Evolutionary conservation across 1,284 basidiomycete genomes (phyloP), one percentile per base, ranked within the genome.

Genomic region (Irpex lacteus): DNA sequence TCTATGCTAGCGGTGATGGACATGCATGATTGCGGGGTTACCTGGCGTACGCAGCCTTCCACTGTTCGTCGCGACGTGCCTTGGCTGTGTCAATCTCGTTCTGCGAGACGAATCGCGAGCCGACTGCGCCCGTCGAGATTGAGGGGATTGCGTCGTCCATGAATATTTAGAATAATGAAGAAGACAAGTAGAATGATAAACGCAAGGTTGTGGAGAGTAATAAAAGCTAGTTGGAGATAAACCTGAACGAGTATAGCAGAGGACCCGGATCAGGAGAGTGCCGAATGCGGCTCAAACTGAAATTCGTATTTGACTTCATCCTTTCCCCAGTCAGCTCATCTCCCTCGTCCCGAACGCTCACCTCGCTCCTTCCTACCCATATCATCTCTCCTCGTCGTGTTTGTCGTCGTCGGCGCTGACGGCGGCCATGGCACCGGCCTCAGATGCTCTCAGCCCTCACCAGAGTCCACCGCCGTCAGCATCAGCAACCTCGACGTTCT

Each of bases 21-120:
- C 60, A 56, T 56, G 13, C 21, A 36, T 21, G 54, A 36, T 21
- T 56, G 54, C 54, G 63, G 36, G 75, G 77, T 62, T 69, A 91
- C 93, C 94, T 85, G 50, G 90, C 94, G 77, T 97, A 98, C 13
- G 95, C 95, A 11, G 92, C 95, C 73, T 89, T 92, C 93, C 95
- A 96, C 73, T 96, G 92, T 71, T 93, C 90, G 34, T 96, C 92
- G 66, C 89, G 82, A 53, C 86, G 82, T 8, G 85, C 82, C 67
- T 89, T 91, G 26, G 93, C 93, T 36, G 86, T 83, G 59, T 96
- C 94, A 55, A 98, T 80, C 47, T 95, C 91, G 15, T 82, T 80
- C 75, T 94, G 88, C 36, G 94, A 90, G 66, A 92, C 83, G 75
- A 93, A 92, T 63, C 91, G 86, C 56, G 90, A 89, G 73, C 90